Evolutionary conservation across 129 eudicot genomes (phyloP).

Genomic region (Smallanthus sonchifolius): DNA sequence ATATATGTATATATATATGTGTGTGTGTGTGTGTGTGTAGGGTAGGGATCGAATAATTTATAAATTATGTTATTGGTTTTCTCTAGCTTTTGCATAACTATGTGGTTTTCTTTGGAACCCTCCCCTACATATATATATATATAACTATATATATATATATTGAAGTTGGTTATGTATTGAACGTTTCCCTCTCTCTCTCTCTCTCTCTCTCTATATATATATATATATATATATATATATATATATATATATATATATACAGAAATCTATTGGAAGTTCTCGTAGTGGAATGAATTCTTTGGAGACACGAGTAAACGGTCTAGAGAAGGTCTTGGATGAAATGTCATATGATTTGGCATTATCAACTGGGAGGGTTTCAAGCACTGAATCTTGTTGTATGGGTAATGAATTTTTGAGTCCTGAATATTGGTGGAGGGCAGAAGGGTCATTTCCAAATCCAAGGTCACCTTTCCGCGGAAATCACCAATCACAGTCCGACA

Average conservation of each 20-base stretch:
- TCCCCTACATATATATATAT: too few relatives aligned
- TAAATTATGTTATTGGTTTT: too few relatives aligned
- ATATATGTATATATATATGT: too few relatives aligned
- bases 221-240: too few relatives aligned
- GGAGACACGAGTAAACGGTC: conserved; percentile 85
- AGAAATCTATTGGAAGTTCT: conserved; percentile 88
- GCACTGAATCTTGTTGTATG: conserved; percentile 60
- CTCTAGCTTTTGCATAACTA: too few relatives aligned
- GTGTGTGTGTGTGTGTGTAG: too few relatives aligned
- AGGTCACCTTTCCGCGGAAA: conserved; percentile 35
- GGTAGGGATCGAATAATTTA: too few relatives aligned
- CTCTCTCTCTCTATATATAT: not conserved
- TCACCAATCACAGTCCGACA: conserved; percentile 21
- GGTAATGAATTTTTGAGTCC: conserved; percentile 86
- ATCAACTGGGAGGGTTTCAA: conserved; percentile 57
- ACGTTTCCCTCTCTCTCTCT: too few relatives aligned
- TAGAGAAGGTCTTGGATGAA: conserved; percentile 78
- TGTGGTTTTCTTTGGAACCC: too few relatives aligned
- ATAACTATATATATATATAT: too few relatives aligned
- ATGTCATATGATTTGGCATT: conserved; percentile 73
- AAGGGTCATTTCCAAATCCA: conserved; percentile 45
- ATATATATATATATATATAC: not conserved
- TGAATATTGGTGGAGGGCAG: conserved; percentile 81
- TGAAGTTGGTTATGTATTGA: too few relatives aligned
- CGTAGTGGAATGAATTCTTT: conserved; percentile 82